Evolutionary conservation across 1,284 basidiomycete genomes (phyloP).

Genomic region (Golubevia pallescens): DNA sequence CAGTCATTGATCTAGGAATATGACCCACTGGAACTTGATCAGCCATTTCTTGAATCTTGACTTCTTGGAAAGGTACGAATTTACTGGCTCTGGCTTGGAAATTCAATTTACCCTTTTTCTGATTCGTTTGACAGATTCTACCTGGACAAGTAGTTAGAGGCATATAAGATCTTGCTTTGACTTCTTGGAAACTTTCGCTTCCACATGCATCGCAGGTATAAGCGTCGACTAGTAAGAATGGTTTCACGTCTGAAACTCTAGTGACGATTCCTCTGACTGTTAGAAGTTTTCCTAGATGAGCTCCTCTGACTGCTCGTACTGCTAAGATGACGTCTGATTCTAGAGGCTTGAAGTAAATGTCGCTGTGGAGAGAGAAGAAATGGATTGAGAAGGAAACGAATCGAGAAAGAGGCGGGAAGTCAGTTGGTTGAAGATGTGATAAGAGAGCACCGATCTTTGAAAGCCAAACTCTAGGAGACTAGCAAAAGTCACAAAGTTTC

Average conservation of each 20-base stretch:
- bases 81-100: constrained; percentile 98
- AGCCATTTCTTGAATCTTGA: constrained; percentile 99
- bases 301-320: constrained; percentile 86
- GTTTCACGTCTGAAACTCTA: constrained; percentile 97
- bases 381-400: constrained; percentile 29
- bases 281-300: constrained; percentile 86
- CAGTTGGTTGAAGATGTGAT: background rate
- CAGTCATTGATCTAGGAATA: constrained; percentile 96
- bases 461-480: background rate
- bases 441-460: background rate
- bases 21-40: constrained; percentile 99
- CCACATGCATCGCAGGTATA: constrained; percentile 99
- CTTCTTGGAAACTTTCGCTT: constrained; percentile 97
- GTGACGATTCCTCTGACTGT: constrained; percentile 97
- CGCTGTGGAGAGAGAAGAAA: constrained; percentile 69
- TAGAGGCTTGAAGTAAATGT: constrained; percentile 89
- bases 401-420: background rate
- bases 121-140: constrained; percentile 80
- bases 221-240: constrained; percentile 93
- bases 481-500: background rate
- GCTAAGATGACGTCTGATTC: constrained; percentile 72
- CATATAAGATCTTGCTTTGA: constrained; percentile 88
- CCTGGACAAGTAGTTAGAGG: constrained; percentile 80
- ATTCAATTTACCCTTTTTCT: constrained; percentile 86
- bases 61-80: constrained; percentile 97